Conservation (phyloP, 257 asterid species). For the Voacanga thouarsii region DNA sequence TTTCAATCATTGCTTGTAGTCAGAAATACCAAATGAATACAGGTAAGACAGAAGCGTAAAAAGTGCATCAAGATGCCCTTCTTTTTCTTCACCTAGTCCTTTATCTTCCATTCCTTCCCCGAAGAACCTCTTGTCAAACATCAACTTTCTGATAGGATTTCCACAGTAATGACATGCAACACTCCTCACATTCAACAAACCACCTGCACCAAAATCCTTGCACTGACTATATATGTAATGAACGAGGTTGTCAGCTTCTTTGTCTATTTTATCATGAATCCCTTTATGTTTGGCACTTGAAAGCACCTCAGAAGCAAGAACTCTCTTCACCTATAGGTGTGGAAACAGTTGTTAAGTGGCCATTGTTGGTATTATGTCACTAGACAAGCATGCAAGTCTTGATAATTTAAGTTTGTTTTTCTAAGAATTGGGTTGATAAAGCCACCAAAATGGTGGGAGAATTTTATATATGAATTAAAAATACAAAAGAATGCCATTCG, state of each 20-base stretch:
- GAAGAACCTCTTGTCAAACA: slow-evolving; percentile 13
- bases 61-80: slow-evolving; percentile 23
- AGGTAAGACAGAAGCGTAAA: neutral
- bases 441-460: too few species aligned
- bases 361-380: neutral
- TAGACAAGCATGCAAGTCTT: slow-evolving; percentile 15
- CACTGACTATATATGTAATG: slow-evolving; percentile 10
- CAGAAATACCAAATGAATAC: neutral
- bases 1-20: too few species aligned
- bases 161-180: slow-evolving; percentile 18
- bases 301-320: slow-evolving; percentile 21
- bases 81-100: slow-evolving; percentile 34
- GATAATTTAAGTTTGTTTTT: slow-evolving; percentile 2
- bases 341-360: neutral
- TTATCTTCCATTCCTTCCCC: slow-evolving; percentile 26
- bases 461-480: too few species aligned
- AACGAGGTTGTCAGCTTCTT: slow-evolving; percentile 21
- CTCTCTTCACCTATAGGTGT: slow-evolving; percentile 9
- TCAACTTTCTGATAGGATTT: slow-evolving; percentile 13
- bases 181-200: slow-evolving; percentile 5
- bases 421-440: too few species aligned
- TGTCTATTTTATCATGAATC: slow-evolving; percentile 15
- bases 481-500: too few species aligned
- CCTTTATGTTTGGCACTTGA: slow-evolving; percentile 14
- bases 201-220: neutral